Conservation (phyloP, 1,139 yeast genomes). For the Hanseniaspora uvarum region DNA sequence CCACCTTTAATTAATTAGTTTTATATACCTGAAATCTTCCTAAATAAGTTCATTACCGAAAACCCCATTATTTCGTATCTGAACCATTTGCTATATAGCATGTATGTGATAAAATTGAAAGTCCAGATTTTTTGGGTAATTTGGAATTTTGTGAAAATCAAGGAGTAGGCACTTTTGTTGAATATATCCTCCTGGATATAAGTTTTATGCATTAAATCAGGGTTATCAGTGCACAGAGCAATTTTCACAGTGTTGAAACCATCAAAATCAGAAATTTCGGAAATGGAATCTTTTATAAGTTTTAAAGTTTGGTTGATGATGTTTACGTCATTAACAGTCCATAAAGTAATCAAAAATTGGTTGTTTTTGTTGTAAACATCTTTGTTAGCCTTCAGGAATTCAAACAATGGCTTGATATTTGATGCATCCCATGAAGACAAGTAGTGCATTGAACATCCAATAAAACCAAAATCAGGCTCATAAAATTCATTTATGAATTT, state of each 20-base stretch:
- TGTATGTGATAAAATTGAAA: not conserved
- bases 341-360: constrained; percentile 34
- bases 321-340: constrained; percentile 63
- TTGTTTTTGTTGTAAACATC: constrained; percentile 41
- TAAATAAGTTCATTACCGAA: not conserved
- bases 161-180: not conserved
- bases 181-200: not conserved
- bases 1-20: not conserved
- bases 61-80: constrained; percentile 1
- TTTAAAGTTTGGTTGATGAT: constrained; percentile 2
- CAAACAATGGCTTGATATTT: constrained; percentile 32
- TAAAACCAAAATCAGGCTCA: constrained; percentile 23
- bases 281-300: not conserved
- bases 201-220: constrained; percentile 3
- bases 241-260: not conserved
- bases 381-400: constrained; percentile 30
- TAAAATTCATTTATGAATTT: not conserved
- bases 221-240: constrained; percentile 17
- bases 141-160: not conserved
- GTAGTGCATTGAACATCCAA: constrained; percentile 37
- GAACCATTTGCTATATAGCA: constrained; percentile 13
- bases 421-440: constrained; percentile 34
- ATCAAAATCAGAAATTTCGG: not conserved
- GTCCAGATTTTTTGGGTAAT: not conserved
- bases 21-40: constrained; percentile 9